These are phyloP conservation scores for Penicillium sp. DNA, from an alignment of 2,329 filamentous ascomycete genomes.

Conservation along the genomic window DNA sequence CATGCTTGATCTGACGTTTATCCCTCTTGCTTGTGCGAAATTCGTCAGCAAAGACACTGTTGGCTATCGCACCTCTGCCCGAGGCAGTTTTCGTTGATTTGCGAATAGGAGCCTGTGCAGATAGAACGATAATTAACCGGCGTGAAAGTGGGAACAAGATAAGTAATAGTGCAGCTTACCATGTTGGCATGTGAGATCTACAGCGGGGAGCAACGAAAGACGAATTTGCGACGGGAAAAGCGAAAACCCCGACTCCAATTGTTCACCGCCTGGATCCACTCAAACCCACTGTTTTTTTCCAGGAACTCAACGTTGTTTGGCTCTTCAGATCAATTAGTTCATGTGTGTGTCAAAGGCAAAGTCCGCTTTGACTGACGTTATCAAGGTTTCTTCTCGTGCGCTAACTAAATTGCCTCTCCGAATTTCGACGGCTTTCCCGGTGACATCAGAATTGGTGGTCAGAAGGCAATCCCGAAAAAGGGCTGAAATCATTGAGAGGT, in stretches of 20 bases:
- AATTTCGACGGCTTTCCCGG: neutral
- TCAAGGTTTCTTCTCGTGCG: neutral
- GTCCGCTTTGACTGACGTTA: constrained; percentile 20
- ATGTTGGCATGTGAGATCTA: constrained; percentile 14
- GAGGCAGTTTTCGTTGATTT: constrained; percentile 15
- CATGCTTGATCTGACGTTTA: constrained; percentile 79
- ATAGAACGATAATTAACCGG: constrained; percentile 14
- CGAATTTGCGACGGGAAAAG: constrained; percentile 10
- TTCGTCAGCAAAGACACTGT: constrained; percentile 30
- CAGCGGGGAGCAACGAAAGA: neutral
- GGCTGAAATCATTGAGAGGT: constrained; percentile 12
- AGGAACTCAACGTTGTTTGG: constrained; percentile 19
- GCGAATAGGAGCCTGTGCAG: constrained; percentile 29
- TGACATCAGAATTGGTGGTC: constrained; percentile 6
- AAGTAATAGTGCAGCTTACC: constrained; percentile 6
- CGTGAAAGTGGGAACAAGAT: constrained; percentile 10
- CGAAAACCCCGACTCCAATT: constrained; percentile 5
- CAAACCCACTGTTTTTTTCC: constrained; percentile 10
- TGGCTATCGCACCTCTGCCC: constrained; percentile 17
- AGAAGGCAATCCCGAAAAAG: constrained; percentile 9
- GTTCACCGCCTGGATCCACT: constrained; percentile 8
- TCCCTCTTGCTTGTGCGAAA: constrained; percentile 77
- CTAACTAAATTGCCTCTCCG: neutral
- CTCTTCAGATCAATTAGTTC: neutral
- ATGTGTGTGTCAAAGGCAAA: neutral